Evolutionary conservation across 2,329 filamentous ascomycete species (phyloP).

Genomic region (Xylogone sp.): DNA sequence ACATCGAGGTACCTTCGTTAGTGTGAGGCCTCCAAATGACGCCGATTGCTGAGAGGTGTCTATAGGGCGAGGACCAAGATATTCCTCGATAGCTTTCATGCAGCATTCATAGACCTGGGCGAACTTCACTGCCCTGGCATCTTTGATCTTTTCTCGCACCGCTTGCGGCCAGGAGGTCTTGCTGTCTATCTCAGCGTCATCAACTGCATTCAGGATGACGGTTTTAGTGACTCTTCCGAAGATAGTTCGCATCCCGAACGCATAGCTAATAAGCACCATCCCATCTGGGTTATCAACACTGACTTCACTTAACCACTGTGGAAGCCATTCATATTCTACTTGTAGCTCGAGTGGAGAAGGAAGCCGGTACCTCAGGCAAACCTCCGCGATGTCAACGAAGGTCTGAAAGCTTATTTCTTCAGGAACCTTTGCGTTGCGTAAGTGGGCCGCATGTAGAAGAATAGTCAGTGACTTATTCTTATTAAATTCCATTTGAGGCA

Average conservation of each 20-base stretch:
- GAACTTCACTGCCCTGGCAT: conserved; percentile 44
- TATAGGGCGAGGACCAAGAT: conserved; percentile 29
- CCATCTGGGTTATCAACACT: conserved; percentile 45
- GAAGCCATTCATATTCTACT: conserved; percentile 49
- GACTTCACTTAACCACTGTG: conserved; percentile 45
- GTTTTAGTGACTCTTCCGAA: conserved; percentile 48
- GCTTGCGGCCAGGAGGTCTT: conserved; percentile 42
- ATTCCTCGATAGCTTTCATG: conserved; percentile 40
- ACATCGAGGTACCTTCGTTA: conserved; percentile 41
- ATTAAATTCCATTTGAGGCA: conserved; percentile 49
- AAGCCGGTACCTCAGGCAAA: conserved; percentile 46
- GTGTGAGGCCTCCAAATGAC: conserved; percentile 17
- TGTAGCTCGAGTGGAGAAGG: conserved; percentile 46
- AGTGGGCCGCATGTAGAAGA: conserved; percentile 48
- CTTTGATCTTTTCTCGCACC: conserved; percentile 46
- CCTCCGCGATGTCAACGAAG: conserved; percentile 49
- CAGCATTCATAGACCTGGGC: conserved; percentile 47
- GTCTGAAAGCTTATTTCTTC: conserved; percentile 42
- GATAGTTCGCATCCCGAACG: conserved; percentile 44
- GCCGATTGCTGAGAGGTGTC: conserved; percentile 12
- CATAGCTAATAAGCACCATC: conserved; percentile 48
- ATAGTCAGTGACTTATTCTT: conserved; percentile 38
- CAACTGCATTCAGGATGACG: conserved; percentile 41
- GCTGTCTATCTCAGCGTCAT: conserved; percentile 37
- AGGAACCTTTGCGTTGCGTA: conserved; percentile 43